A percentile compares a stretch with the other conserved stretches of the same genome.
phyloP scores from a whole-genome alignment of 441 rosid species.

The Populus hybrid region DNA sequence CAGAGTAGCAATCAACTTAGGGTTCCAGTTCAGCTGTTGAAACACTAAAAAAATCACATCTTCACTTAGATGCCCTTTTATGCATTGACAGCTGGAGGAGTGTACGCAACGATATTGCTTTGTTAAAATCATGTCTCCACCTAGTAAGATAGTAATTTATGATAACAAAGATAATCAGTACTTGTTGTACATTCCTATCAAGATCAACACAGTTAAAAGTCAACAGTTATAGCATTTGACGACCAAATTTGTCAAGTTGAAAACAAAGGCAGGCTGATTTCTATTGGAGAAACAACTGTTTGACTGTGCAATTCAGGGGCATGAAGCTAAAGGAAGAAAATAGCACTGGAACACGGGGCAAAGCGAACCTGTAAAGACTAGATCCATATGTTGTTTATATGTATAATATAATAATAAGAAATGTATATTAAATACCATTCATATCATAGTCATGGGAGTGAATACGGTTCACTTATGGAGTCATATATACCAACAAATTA shows the following conservation, averaged over 20 bases:
- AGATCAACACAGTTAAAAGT: background rate
- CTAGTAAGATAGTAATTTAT: constrained; percentile 16
- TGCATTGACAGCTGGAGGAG: constrained; percentile 91
- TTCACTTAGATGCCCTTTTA: constrained; percentile 87
- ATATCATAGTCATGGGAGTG: background rate
- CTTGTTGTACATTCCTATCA: constrained; percentile 13
- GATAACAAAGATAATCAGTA: constrained; percentile 7
- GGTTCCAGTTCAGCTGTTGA: no score
- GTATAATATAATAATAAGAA: background rate
- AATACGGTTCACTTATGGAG: background rate
- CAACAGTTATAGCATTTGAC: background rate
- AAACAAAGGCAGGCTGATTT: background rate
- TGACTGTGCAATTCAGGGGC: background rate
- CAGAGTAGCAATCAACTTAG: no score
- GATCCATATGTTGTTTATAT: background rate
- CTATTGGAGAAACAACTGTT: background rate
- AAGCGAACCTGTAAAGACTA: background rate
- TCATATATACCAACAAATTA: background rate
- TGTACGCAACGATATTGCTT: constrained; percentile 95
- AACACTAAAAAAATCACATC: no score
- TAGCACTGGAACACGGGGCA: background rate
- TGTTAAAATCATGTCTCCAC: constrained; percentile 58
- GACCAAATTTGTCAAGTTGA: constrained; percentile 20
- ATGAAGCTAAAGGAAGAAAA: background rate
- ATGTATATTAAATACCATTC: background rate